phyloP scores from a whole-genome alignment of 441 rosid genomes.

The Brassica balearica region DNA sequence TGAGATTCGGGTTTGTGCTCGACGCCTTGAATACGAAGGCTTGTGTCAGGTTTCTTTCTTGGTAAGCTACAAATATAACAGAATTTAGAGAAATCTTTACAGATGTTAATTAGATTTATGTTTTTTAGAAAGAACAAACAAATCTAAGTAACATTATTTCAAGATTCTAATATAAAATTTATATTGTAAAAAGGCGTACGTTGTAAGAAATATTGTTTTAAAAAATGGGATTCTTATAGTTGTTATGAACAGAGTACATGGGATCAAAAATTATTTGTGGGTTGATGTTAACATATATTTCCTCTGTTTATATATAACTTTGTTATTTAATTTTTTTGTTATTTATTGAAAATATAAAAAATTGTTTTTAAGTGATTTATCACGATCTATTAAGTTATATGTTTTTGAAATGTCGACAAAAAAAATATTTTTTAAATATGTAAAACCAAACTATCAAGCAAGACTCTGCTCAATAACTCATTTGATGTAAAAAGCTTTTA shows the following conservation, averaged over 20 bases:
- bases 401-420: background rate
- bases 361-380: background rate
- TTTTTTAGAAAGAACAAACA: background rate
- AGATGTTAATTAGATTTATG: slow-evolving; percentile 14
- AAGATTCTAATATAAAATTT: background rate
- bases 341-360: too few relatives aligned
- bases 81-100: background rate
- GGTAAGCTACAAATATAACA: background rate
- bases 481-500: background rate
- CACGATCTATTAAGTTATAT: background rate
- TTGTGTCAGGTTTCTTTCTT: slow-evolving; percentile 45
- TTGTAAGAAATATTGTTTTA: slow-evolving; percentile 1
- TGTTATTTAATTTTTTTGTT: background rate
- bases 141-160: background rate
- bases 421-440: background rate
- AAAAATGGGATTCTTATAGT: background rate
- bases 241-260: background rate
- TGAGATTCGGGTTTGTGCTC: slow-evolving; percentile 38
- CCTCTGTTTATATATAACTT: background rate
- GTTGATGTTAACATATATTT: background rate
- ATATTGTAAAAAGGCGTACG: background rate
- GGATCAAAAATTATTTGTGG: background rate
- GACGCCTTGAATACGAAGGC: slow-evolving; percentile 49
- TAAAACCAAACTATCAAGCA: background rate
- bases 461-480: background rate